phyloP scores from a whole-genome alignment of 768 basidiomycete species.

The Punctularia strigosozonata region DNA sequence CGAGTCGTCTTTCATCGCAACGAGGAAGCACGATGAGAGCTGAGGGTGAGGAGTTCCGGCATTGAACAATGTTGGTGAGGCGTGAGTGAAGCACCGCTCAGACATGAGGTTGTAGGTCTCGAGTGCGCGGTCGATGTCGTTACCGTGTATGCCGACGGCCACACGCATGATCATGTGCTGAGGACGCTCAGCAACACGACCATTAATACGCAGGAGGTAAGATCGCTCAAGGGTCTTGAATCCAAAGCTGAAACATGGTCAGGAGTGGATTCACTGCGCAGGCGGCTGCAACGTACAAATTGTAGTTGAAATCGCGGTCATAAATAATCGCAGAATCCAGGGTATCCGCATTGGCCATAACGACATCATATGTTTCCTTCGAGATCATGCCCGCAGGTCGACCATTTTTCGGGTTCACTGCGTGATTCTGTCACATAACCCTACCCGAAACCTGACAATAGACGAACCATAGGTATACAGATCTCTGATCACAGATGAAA shows the following conservation, averaged over 20 bases:
- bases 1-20: slow-evolving; percentile 97
- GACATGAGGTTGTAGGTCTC: slow-evolving; percentile 97
- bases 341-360: slow-evolving; percentile 67
- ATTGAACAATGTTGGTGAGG: slow-evolving; percentile 96
- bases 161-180: slow-evolving; percentile 99
- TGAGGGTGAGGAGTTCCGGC: slow-evolving; percentile 95
- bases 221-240: slow-evolving; percentile 99
- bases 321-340: slow-evolving; percentile 96
- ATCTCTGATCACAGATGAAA: slow-evolving; percentile 86
- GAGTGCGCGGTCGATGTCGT: slow-evolving; percentile 77
- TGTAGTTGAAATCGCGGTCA: slow-evolving; percentile 96
- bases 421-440: background rate
- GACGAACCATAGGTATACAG: slow-evolving; percentile 74
- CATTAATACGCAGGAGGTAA: slow-evolving; percentile 89
- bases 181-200: slow-evolving; percentile 91
- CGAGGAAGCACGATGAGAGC: slow-evolving; percentile 92
- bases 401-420: slow-evolving; percentile 94
- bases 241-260: slow-evolving; percentile 57
- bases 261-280: slow-evolving; percentile 1
- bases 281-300: slow-evolving; percentile 47
- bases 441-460: too few relatives aligned
- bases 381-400: slow-evolving; percentile 85
- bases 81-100: slow-evolving; percentile 96
- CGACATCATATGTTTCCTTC: slow-evolving; percentile 69
- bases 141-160: slow-evolving; percentile 91